Base-by-base conservation (phyloP, 495 filamentous ascomycete species). In the Trichoderma asperelloides region DNA sequence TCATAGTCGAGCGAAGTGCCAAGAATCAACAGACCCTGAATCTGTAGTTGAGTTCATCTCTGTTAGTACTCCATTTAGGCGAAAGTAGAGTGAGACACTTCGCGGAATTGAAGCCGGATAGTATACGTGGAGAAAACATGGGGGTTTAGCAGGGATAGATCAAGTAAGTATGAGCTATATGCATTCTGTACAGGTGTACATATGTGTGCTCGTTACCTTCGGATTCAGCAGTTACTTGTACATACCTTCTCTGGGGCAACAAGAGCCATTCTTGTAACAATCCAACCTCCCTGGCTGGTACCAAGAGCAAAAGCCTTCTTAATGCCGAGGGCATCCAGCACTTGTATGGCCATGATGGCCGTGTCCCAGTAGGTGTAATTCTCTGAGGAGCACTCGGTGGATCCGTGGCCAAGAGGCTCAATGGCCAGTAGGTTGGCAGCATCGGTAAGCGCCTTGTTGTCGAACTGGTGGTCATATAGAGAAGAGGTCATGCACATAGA, bases 1-100 rank as follows among this genome's bases (percentile, higher is more conserved):
- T 89, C 87, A 68, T 71, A 78, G 69, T 89, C 86, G 74, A 90
- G 80, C 7, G 86, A 87, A 6, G 87, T 88, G 18, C 85, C 87
- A 1, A 89, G 72, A 1, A 81, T 79, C n/a, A 90, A 73, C 27
- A 90, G 76, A 7, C 87, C 87, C 4, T 74, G 64, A 66, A 89
- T 86, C 82, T 83, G 33, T 23, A 64, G 18, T 37, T 49, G 60
- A 60, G 41, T 16, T 49, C 23, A 30, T 27, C 5, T 23, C 63
- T 27, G 68, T 63, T 51, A 55, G 51, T 28, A 12, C 21, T 57
- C 21, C 21, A 6, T 12, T 60, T 60, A 60, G 55, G 55, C 25
- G 55, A 60, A 60, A 2, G 27, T 11, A 16, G 13, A 30, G 25
- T 60, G 55, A 60, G 55, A 60, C 55, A 60, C 55, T 12, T 12